Conservation (phyloP, 495 filamentous ascomycete genomes). For the Elasticomyces elasticus region DNA sequence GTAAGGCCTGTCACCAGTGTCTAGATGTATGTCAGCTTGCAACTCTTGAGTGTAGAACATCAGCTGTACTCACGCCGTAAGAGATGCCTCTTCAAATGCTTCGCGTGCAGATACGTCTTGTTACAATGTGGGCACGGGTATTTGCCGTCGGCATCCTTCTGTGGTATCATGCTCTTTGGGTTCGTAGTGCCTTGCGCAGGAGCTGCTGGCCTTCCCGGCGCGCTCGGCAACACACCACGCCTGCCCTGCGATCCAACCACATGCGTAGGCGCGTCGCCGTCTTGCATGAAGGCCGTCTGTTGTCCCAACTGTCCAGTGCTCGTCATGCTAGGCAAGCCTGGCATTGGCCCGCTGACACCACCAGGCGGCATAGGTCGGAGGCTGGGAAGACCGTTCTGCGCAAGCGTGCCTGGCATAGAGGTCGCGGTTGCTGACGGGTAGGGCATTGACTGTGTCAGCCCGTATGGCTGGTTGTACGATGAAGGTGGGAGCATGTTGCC, state of each 20-base stretch:
- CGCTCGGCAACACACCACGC: constrained; percentile 80
- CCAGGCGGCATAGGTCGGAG: constrained; percentile 34
- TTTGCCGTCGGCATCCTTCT: constrained; percentile 92
- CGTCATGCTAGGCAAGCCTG: constrained; percentile 29
- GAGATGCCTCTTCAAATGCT: constrained; percentile 93
- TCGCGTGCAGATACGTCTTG: constrained; percentile 94
- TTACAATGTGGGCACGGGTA: constrained; percentile 94
- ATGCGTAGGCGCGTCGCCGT: constrained; percentile 61
- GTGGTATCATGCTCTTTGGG: constrained; percentile 52
- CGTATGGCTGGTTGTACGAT: constrained; percentile 14
- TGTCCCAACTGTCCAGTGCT: constrained; percentile 20
- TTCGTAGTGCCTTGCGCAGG: constrained; percentile 58
- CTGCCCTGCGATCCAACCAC: constrained; percentile 89
- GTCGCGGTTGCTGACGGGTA: constrained; percentile 15
- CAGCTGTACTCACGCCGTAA: constrained; percentile 68
- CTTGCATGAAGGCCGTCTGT: constrained; percentile 35
- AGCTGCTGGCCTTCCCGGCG: constrained; percentile 64
- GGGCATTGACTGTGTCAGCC: constrained; percentile 15
- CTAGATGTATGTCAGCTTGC: constrained; percentile 38
- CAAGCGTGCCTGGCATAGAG: constrained; percentile 7
- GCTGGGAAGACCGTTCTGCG: constrained; percentile 35
- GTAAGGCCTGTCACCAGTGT: constrained; percentile 94
- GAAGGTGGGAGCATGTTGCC: constrained; percentile 21
- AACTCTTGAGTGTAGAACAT: not conserved
- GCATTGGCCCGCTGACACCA: constrained; percentile 41